Evolutionary conservation across 495 filamentous ascomycete species (phyloP).

Genomic region (Platismatia glauca): DNA sequence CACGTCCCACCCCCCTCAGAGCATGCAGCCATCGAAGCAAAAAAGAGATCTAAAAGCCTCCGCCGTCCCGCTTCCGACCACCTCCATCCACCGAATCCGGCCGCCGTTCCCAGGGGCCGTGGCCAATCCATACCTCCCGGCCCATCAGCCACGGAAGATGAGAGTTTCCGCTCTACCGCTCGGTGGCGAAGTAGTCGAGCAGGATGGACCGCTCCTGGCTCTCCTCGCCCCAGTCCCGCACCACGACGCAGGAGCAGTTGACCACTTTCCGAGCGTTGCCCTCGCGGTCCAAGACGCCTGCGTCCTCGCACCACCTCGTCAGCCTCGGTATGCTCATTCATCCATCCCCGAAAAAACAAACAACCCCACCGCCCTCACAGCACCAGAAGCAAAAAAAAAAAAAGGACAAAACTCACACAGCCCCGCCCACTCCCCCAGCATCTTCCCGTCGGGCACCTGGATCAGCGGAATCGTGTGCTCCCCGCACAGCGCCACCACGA

Average conservation of each 20-base stretch:
- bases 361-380: too few relatives aligned
- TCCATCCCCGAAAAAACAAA: too few relatives aligned
- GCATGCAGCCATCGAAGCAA: background rate
- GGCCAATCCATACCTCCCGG: background rate
- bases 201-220: constrained; percentile 94
- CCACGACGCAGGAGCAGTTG: constrained; percentile 99
- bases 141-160: background rate
- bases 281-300: constrained; percentile 96
- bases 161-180: constrained; percentile 42
- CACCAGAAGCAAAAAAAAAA: background rate
- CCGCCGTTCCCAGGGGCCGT: too few relatives aligned
- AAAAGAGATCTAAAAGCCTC: background rate
- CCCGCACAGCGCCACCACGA: constrained; percentile 92
- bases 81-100: too few relatives aligned
- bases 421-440: constrained; percentile 98
- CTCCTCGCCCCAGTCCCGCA: constrained; percentile 99
- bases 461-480: constrained; percentile 99
- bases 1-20: background rate
- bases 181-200: constrained; percentile 98
- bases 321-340: too few relatives aligned
- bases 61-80: too few relatives aligned
- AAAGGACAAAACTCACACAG: constrained; percentile 64
- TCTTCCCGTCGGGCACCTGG: constrained; percentile 99
- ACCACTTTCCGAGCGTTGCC: constrained; percentile 99
- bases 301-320: background rate